Evolutionary conservation across 495 filamentous ascomycete species (phyloP).

Genomic region (Chaetomium cochliodes): DNA sequence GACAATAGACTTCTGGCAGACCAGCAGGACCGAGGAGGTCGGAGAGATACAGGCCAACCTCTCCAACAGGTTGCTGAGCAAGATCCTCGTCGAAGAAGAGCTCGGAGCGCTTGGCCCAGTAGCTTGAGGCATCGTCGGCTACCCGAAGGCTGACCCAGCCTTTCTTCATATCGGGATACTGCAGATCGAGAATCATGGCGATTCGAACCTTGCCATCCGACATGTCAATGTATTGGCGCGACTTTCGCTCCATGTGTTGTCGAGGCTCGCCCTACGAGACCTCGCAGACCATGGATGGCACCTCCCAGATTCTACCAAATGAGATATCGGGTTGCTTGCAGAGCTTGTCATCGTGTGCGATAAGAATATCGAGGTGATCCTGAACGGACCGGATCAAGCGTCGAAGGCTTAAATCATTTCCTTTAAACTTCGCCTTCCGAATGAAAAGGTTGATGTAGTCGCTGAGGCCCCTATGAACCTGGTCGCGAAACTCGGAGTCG

Average conservation of each 20-base stretch:
- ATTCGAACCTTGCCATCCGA: constrained; percentile 18
- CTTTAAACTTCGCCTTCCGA: neutral
- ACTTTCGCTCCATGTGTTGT: constrained; percentile 16
- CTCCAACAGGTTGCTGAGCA: constrained; percentile 14
- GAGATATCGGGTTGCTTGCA: constrained; percentile 17
- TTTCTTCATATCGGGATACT: constrained; percentile 16
- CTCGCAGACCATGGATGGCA: constrained; percentile 21
- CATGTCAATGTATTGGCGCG: constrained; percentile 16
- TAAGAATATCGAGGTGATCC: neutral
- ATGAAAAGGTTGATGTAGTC: neutral
- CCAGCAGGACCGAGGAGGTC: constrained; percentile 18
- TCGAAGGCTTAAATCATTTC: constrained; percentile 8
- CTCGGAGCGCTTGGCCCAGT: constrained; percentile 14
- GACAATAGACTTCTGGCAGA: constrained; percentile 20
- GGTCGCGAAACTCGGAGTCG: constrained; percentile 13
- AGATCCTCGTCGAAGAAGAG: constrained; percentile 10
- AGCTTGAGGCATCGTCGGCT: neutral
- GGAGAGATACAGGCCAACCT: constrained; percentile 21
- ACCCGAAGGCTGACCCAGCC: constrained; percentile 10
- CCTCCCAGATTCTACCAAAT: constrained; percentile 7
- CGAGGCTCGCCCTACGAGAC: constrained; percentile 23
- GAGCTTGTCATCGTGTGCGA: constrained; percentile 11
- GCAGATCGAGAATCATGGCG: constrained; percentile 13
- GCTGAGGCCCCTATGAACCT: constrained; percentile 14
- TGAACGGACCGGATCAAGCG: neutral